Base-by-base conservation (phyloP, 805 yeast species). In the Metschnikowia koreensis region DNA sequence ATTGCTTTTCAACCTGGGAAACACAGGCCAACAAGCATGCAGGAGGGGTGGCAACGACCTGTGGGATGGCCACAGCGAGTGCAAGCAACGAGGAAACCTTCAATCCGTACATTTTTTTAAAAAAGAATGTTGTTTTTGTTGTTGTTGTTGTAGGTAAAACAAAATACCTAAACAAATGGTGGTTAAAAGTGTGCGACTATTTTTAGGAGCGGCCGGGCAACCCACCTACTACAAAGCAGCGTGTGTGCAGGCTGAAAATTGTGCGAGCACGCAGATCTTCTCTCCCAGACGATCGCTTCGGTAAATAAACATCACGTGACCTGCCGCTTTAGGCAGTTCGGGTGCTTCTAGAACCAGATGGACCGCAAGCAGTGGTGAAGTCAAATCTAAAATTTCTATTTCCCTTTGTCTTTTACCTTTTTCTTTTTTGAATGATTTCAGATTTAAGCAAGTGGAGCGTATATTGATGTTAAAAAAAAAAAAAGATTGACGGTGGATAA, bases 1-100 rank as follows among this genome's bases (percentile, higher is more conserved):
- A 69, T 13, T 83, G 77, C 66, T 80, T 80, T 56, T 79, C 75
- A 50, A 87, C 92, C 63, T 81, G 78, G 51, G 89, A 80, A 53
- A 88, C 93, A 81, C 97, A 90, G 39, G 96, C 96, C 68, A 91
- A 77, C 59, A 91, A 73, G 77, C 97, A 91, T 38, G 97, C 97
- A 54, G 97, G 97, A 47, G 97, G 94, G 50, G 93, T 77, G 49
- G 88, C 85, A 43, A 82, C 80, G 31, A 79, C 77, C 33, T 76
- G 63, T 26, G 80, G 72, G 51, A 76, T 60, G 54, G 70, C 66
- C 31, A 79, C 68, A 47, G 78, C 74, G 52, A 75, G 60, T 27
- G 69, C 69, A 45, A 55, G 45, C 46, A 60, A 47, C 15, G 54
- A 53, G 27, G 61, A 56, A 41, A 58, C 36, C 37, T 56, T 58